These are phyloP conservation scores for Plasmodium berghei DNA, from an alignment of 169 alveolate species.

Conservation along the genomic window DNA sequence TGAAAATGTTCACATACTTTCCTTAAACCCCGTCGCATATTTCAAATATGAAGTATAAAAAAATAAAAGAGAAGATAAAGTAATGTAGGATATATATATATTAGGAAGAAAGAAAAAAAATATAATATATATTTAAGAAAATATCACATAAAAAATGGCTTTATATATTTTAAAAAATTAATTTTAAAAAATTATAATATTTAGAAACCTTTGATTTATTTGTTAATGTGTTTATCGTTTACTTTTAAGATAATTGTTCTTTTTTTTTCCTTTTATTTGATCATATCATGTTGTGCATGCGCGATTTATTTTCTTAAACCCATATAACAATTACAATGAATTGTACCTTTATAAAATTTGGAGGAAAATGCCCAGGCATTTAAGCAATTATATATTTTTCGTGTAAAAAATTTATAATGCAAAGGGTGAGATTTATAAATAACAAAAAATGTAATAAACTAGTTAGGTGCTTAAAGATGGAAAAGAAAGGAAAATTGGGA, in stretches of 20 bases:
- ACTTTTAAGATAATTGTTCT: background rate
- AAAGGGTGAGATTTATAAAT: background rate
- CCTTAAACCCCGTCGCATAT: constrained; percentile 36
- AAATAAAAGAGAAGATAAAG: background rate
- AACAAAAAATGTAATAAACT: background rate
- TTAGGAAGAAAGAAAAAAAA: background rate
- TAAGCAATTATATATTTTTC: too few species aligned
- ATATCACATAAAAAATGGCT: too few species aligned
- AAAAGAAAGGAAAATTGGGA: background rate
- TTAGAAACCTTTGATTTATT: too few species aligned
- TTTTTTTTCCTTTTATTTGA: background rate
- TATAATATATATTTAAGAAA: background rate
- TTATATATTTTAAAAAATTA: too few species aligned
- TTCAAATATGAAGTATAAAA: background rate
- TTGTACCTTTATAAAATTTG: background rate
- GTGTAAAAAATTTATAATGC: background rate
- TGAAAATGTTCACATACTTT: background rate
- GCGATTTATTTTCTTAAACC: background rate
- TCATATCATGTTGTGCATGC: background rate
- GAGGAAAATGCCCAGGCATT: too few species aligned
- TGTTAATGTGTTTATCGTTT: too few species aligned
- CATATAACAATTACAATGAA: background rate
- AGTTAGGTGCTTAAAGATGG: background rate
- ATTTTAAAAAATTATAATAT: too few species aligned
- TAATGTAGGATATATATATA: background rate